Percentiles rank a stretch among this genome's conserved stretches.
Evolutionary conservation across 129 eudicot genomes (phyloP).

Genomic region (Erigeron canadensis): DNA sequence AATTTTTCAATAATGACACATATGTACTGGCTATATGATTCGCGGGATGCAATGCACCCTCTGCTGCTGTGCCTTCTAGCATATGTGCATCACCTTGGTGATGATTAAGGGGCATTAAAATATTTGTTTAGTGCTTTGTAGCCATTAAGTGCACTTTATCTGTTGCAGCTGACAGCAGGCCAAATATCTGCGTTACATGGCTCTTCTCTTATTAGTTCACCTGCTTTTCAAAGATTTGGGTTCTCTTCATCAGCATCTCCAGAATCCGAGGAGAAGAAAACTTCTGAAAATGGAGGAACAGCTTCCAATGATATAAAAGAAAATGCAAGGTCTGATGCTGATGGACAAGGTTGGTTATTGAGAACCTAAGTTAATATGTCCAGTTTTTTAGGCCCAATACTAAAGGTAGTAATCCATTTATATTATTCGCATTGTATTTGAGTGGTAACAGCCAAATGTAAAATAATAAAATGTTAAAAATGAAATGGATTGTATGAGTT

Average conservation of each 20-base stretch:
- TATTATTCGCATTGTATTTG: neutral
- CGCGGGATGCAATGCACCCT: neutral
- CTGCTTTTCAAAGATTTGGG: slow-evolving; percentile 48
- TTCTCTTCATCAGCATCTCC: slow-evolving; percentile 73
- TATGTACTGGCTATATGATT: neutral
- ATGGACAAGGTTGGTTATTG: slow-evolving; percentile 46
- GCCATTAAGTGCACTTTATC: neutral
- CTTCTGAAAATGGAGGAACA: slow-evolving; percentile 32
- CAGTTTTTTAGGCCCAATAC: slow-evolving; percentile 6
- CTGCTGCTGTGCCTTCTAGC: neutral
- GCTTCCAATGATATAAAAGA: slow-evolving; percentile 29
- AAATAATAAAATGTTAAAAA: neutral
- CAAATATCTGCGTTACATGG: slow-evolving; percentile 45
- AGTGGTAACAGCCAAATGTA: neutral
- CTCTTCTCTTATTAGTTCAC: slow-evolving; percentile 24
- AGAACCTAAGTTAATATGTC: slow-evolving; percentile 5
- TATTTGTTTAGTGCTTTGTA: slow-evolving; percentile 3
- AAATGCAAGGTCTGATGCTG: slow-evolving; percentile 26
- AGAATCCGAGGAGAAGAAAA: slow-evolving; percentile 53
- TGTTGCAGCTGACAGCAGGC: slow-evolving; percentile 43
- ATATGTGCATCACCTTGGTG: too few species aligned
- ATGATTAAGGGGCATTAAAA: too few species aligned
- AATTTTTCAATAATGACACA: neutral
- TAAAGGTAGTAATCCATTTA: neutral
- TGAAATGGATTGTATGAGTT: neutral